Evolutionary conservation across 2,329 filamentous ascomycete genomes (phyloP).

Genomic region (Taxawa tesnikishii): DNA sequence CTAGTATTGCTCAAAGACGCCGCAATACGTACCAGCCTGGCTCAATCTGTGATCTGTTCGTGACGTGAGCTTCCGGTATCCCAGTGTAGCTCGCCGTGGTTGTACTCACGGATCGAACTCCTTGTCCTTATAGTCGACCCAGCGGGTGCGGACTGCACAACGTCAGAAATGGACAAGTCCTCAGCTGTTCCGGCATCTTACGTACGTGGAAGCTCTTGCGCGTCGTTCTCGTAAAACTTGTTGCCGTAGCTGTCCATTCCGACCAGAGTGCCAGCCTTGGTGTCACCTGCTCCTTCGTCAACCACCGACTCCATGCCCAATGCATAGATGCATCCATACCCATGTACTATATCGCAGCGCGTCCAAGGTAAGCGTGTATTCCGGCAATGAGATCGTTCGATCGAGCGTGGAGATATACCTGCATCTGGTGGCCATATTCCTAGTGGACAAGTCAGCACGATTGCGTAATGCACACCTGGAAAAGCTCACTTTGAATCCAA

Average conservation of each 20-base stretch:
- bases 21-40: slow-evolving; percentile 65
- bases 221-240: slow-evolving; percentile 90
- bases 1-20: too few relatives aligned
- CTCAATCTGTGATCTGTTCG: slow-evolving; percentile 63
- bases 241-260: slow-evolving; percentile 86
- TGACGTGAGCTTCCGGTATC: slow-evolving; percentile 23
- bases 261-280: slow-evolving; percentile 80
- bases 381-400: slow-evolving; percentile 11
- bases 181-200: slow-evolving; percentile 6
- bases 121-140: slow-evolving; percentile 90
- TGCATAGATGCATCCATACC: too few relatives aligned
- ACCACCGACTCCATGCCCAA: slow-evolving; percentile 8
- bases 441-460: slow-evolving; percentile 33
- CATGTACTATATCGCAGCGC: slow-evolving; percentile 17
- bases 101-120: slow-evolving; percentile 62
- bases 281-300: slow-evolving; percentile 60
- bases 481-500: slow-evolving; percentile 67
- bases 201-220: slow-evolving; percentile 81
- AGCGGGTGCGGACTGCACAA: slow-evolving; percentile 71
- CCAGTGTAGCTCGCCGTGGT: background rate
- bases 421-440: slow-evolving; percentile 87
- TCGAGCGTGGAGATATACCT: slow-evolving; percentile 50
- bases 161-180: slow-evolving; percentile 5
- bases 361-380: slow-evolving; percentile 14
- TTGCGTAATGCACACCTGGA: background rate